Conservation (phyloP, 495 filamentous ascomycete species). For the Aspergillus coremiiformis region DNA sequence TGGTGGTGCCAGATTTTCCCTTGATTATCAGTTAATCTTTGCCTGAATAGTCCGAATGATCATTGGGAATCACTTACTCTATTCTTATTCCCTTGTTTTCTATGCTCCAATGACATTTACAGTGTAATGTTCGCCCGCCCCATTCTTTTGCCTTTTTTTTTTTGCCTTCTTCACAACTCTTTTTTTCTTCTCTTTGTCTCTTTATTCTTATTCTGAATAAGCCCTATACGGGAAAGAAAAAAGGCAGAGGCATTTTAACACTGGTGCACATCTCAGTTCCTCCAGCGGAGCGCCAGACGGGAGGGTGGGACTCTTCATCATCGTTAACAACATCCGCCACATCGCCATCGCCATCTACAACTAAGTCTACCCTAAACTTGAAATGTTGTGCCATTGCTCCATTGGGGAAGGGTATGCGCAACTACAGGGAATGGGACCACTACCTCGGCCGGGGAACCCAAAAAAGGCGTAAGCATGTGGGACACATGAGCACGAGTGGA, state of each 20-base stretch:
- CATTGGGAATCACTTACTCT: conserved; percentile 1
- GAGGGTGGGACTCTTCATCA: conserved; percentile 10
- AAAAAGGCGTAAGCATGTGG: conserved; percentile 19
- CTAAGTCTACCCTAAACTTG: conserved; percentile 1
- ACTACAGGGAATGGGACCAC: conserved; percentile 6
- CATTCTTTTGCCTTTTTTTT: conserved; percentile 1
- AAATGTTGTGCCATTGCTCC: conserved; percentile 15
- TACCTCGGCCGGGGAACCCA: conserved; percentile 19
- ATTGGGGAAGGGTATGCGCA: conserved; percentile 3
- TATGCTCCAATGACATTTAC: no score
- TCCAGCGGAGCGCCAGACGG: conserved; percentile 8
- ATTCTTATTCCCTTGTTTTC: neutral
- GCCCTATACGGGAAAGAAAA: conserved; percentile 2
- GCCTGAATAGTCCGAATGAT: neutral
- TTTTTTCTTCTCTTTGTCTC: neutral
- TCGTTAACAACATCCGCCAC: neutral
- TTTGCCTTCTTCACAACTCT: neutral
- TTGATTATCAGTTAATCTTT: conserved; percentile 4
- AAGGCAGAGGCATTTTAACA: conserved; percentile 10
- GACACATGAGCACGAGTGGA: conserved; percentile 23
- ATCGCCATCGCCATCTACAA: conserved; percentile 1
- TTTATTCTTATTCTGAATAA: neutral
- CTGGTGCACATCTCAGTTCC: conserved; percentile 16
- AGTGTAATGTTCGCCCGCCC: no score
- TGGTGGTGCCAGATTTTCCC: conserved; percentile 6